These are phyloP conservation scores for Aspergillus baeticus DNA, from an alignment of 495 filamentous ascomycete genomes.

Conservation along the genomic window DNA sequence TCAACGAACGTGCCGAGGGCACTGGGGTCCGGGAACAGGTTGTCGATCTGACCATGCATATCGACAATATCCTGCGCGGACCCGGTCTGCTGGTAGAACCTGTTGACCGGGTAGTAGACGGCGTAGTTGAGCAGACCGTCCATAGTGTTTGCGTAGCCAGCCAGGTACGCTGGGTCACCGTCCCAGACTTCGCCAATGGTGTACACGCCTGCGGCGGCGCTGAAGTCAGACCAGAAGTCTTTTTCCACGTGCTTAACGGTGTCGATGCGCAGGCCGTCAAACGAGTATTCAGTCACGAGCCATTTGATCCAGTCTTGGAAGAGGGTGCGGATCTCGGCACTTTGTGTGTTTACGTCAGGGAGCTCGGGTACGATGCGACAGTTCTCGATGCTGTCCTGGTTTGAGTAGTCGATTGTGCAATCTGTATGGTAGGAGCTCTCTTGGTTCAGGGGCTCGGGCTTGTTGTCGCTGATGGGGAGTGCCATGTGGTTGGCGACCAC, in stretches of 20 bases:
- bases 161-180: constrained; percentile 58
- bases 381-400: not conserved
- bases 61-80: constrained; percentile 56
- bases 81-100: constrained; percentile 57
- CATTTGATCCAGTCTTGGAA: not conserved
- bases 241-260: constrained; percentile 72
- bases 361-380: not conserved
- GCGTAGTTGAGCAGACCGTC: constrained; percentile 68
- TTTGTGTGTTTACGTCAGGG: not conserved
- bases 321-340: not conserved
- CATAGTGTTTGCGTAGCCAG: constrained; percentile 59
- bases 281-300: not conserved
- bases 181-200: constrained; percentile 67
- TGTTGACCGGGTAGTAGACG: constrained; percentile 22
- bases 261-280: constrained; percentile 74
- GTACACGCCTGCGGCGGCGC: constrained; percentile 65
- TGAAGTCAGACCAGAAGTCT: constrained; percentile 66
- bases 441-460: not conserved
- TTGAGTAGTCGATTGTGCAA: not conserved
- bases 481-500: constrained; percentile 14
- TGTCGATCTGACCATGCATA: constrained; percentile 55
- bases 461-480: not conserved
- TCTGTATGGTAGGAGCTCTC: not conserved
- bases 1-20: constrained; percentile 73
- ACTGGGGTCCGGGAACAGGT: constrained; percentile 55